Evolutionary conservation across 257 asterid species (phyloP).

Genomic region (Agastache rugosa): DNA sequence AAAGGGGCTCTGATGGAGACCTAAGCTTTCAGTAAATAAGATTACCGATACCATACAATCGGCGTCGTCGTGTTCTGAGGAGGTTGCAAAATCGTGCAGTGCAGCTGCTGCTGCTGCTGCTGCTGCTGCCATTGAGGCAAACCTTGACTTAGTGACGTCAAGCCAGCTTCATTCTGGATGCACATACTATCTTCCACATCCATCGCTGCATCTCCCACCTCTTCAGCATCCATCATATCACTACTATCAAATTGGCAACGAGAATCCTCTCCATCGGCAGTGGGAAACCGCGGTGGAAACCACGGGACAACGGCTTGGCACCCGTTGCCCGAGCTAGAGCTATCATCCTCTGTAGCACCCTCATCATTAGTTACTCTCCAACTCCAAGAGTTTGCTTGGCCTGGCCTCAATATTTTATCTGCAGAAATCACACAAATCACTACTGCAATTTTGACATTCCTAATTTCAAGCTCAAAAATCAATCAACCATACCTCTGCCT

Average conservation of each 20-base stretch:
- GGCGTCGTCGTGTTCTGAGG: slow-evolving; percentile 54
- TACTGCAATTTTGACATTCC: slow-evolving; percentile 1
- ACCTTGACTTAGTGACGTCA: slow-evolving; percentile 36
- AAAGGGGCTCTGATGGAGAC: neutral
- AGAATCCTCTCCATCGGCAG: slow-evolving; percentile 15
- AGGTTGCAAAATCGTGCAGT: slow-evolving; percentile 60
- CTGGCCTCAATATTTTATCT: slow-evolving; percentile 46
- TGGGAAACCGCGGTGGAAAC: slow-evolving; percentile 46
- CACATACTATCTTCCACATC: slow-evolving; percentile 50
- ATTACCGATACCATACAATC: slow-evolving; percentile 55
- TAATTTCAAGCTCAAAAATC: neutral
- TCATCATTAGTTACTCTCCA: slow-evolving; percentile 39
- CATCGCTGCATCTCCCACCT: slow-evolving; percentile 49
- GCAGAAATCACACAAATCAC: slow-evolving; percentile 29
- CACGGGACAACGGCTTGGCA: slow-evolving; percentile 68
- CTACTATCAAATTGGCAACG: slow-evolving; percentile 31
- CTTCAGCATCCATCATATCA: slow-evolving; percentile 69
- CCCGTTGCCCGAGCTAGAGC: slow-evolving; percentile 32
- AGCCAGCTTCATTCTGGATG: slow-evolving; percentile 23
- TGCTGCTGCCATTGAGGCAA: slow-evolving; percentile 52
- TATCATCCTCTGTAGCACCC: neutral
- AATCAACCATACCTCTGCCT: neutral
- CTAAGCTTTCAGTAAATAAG: neutral
- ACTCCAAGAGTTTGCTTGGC: slow-evolving; percentile 37
- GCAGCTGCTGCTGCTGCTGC: slow-evolving; percentile 38